Conservation (phyloP, 768 basidiomycete species). For the Podaxis sp. region DNA sequence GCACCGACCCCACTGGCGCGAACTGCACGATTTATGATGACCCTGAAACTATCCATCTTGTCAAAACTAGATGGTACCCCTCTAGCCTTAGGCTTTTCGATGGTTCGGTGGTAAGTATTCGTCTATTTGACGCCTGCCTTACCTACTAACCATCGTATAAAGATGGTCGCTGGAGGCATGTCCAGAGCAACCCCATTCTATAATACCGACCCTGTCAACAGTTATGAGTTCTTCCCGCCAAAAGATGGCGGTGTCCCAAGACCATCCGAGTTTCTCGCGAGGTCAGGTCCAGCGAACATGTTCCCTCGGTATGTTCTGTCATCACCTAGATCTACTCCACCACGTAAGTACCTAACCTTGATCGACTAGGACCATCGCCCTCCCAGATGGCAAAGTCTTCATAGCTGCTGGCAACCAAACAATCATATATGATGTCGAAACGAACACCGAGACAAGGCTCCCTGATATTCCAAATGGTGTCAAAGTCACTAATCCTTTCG, state of each 20-base stretch:
- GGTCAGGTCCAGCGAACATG: constrained; percentile 27
- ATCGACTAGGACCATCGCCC: constrained; percentile 25
- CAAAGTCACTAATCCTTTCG: constrained; percentile 39
- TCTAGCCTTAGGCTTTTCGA: constrained; percentile 34
- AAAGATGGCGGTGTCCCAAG: constrained; percentile 37
- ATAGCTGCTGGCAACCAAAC: constrained; percentile 41
- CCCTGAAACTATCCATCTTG: constrained; percentile 31
- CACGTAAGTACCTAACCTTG: too few relatives aligned
- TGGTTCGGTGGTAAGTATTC: constrained; percentile 30
- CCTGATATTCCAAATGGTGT: constrained; percentile 47
- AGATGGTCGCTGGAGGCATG: constrained; percentile 31
- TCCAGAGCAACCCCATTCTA: constrained; percentile 50
- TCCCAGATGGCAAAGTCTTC: constrained; percentile 43
- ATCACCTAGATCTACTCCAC: not conserved
- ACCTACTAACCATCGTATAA: not conserved
- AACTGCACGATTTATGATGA: constrained; percentile 38
- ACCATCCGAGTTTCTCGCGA: constrained; percentile 27
- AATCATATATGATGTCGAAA: constrained; percentile 40
- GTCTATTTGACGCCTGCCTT: constrained; percentile 14
- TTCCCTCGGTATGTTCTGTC: constrained; percentile 27
- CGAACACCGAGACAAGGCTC: constrained; percentile 36
- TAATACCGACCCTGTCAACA: constrained; percentile 56
- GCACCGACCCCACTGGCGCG: constrained; percentile 27
- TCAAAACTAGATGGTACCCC: constrained; percentile 41
- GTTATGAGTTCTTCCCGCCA: constrained; percentile 39